phyloP scores from a whole-genome alignment of 2,329 filamentous ascomycete species.

The Diaporthe citri region DNA sequence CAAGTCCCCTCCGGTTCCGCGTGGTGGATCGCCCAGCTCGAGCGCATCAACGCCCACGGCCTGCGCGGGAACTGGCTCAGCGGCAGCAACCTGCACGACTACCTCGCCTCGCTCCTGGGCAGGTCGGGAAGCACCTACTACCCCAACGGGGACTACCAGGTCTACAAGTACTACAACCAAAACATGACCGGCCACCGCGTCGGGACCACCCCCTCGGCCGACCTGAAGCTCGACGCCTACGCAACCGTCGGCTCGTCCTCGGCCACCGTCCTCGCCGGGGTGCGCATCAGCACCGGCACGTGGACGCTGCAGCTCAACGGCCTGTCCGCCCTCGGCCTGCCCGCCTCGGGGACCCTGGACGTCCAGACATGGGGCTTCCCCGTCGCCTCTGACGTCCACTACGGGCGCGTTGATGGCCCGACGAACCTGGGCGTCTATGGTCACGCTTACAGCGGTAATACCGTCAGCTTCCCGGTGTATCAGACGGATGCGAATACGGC shows the following conservation, averaged over 20 bases:
- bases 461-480: slow-evolving; percentile 53
- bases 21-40: slow-evolving; percentile 61
- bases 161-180: slow-evolving; percentile 61
- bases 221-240: slow-evolving; percentile 54
- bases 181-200: slow-evolving; percentile 58
- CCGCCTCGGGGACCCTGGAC: slow-evolving; percentile 48
- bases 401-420: slow-evolving; percentile 48
- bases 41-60: slow-evolving; percentile 56
- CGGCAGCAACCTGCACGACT: slow-evolving; percentile 57
- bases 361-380: slow-evolving; percentile 50
- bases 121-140: slow-evolving; percentile 44
- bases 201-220: slow-evolving; percentile 50
- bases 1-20: slow-evolving; percentile 56
- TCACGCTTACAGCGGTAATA: slow-evolving; percentile 51
- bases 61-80: slow-evolving; percentile 61
- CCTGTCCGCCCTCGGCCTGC: slow-evolving; percentile 50
- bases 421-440: slow-evolving; percentile 47
- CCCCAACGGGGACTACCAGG: slow-evolving; percentile 53
- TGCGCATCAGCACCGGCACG: slow-evolving; percentile 47
- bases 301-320: slow-evolving; percentile 52
- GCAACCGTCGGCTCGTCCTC: slow-evolving; percentile 49
- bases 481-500: slow-evolving; percentile 53
- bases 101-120: slow-evolving; percentile 55
- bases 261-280: slow-evolving; percentile 53
- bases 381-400: slow-evolving; percentile 40